Evolutionary conservation across 495 filamentous ascomycete species (phyloP), one percentile per base, ranked within the genome.

Genomic region (Saxophila tyrrhenica): DNA sequence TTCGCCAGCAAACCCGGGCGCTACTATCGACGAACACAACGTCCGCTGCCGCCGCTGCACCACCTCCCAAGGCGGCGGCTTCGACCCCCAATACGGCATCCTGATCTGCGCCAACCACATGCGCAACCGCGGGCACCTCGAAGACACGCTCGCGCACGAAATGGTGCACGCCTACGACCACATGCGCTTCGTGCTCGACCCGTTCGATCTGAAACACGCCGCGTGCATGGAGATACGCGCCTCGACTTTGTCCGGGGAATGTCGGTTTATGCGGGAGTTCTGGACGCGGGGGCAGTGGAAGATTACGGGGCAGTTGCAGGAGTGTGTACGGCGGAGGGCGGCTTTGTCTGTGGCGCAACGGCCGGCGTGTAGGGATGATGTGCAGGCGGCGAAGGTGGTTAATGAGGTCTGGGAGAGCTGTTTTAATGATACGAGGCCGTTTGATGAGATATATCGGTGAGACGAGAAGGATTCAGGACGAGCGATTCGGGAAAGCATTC

Each of bases 331-430:
- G 50, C 72, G 80, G 62, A 73, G 94, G 58, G 92, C 92, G 9
- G 77, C 84, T 39, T 68, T 85, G 53, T 90, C 85, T 25, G 80
- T 97, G 20, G 71, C 76, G 69, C 77, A 74, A 32, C 75, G 90
- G 58, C 88, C 89, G 46, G 71, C 73, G 29, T 92, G 89, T 62
- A 86, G 85, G 64, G 87, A 94, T 68, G 86, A 94, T 63, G 82
- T 80, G 21, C 85, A 96, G 58, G 94, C 92, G 9, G 77, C 78
- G 39, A 87, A 83, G 69, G 82, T 92, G 38, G 88, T 98, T 49
- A 92, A 95, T 69, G 84, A 94, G 69, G 94, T 97, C 24, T 98
- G 90, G 86, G 89, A 95, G 60, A 95, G 89, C 60, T 97, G 94
- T 69, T 97, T 94, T 64, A 71, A 78, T 32, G 92, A 98, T 68